Base-by-base conservation (phyloP, 192 early-diverging fungal species). In the Dissophora globulifera region DNA sequence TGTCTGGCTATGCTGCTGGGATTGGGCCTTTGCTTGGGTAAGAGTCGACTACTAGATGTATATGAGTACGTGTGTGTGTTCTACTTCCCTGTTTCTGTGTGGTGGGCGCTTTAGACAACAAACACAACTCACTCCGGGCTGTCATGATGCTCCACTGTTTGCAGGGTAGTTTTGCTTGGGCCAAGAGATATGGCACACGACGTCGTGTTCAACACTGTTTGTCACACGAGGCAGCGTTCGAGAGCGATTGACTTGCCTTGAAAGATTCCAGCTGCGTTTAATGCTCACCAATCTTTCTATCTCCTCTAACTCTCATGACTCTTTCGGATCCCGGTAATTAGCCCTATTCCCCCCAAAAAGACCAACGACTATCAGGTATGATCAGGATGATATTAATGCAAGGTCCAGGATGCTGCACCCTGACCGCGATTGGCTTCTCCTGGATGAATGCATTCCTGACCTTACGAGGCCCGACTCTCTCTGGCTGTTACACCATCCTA, bases 1-100 rank as follows among this genome's bases (percentile, higher is more conserved):
- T 62, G 8, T 62, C 59, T 19, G 59, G 59, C 4, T 62, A 62
- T 62, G 59, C 59, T 2, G 59, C 59, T 9, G 59, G 59, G n/a
- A 50, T 50, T 62, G 59, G 59, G 38, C 59, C 59, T 3, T 27
- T 50, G 10, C 47, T 62, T 62, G 48, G 48, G 59, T 62, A 62
- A 62, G 59, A 50, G 7, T 33, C 16, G 25, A 45, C n/a, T n/a
- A n/a, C n/a, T n/a, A n/a, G n/a, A n/a, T n/a, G n/a, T n/a, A n/a
- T n/a, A n/a, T n/a, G n/a, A n/a, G n/a, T n/a, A n/a, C n/a, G n/a
- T n/a, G n/a, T n/a, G n/a, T n/a, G n/a, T n/a, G n/a, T n/a, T n/a
- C n/a, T n/a, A n/a, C n/a, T n/a, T n/a, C n/a, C n/a, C n/a, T n/a
- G n/a, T n/a, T n/a, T 38, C 35, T 13, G 35, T 38, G 35, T 38